A percentile compares a stretch with the other conserved stretches of the same genome.
These are phyloP conservation scores for Trichoderma sp. DNA, from an alignment of 2,329 filamentous ascomycete genomes.

Conservation along the genomic window DNA sequence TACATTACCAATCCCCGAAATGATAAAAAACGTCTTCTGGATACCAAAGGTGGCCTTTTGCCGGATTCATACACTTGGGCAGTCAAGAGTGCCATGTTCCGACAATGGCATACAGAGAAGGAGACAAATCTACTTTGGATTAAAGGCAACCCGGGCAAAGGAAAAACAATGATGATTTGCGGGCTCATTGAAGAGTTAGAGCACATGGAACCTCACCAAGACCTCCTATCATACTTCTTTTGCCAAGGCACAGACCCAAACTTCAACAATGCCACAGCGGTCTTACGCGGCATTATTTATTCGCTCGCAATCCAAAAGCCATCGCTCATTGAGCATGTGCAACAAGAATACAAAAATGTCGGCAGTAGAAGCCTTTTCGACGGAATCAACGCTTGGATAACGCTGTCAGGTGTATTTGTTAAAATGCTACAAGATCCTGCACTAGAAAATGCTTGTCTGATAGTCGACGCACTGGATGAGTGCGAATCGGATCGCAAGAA, in stretches of 20 bases:
- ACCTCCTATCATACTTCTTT: not conserved
- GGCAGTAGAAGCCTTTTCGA: not conserved
- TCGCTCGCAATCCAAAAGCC: not conserved
- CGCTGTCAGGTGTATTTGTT: rapidly evolving
- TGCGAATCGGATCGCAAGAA: not conserved
- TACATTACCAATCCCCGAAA: not conserved
- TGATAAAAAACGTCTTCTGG: not conserved
- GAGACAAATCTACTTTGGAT: not conserved
- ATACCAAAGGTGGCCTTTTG: not conserved
- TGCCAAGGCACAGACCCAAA: not conserved
- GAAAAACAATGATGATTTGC: not conserved
- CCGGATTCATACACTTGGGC: not conserved
- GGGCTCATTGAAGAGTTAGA: not conserved
- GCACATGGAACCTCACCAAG: not conserved
- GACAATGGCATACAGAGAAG: not conserved
- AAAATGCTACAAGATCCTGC: not conserved
- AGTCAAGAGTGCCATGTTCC: not conserved
- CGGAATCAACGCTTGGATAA: not conserved
- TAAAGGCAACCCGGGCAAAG: not conserved
- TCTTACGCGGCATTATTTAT: not conserved
- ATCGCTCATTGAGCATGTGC: not conserved
- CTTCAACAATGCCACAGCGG: not conserved
- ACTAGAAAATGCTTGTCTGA: not conserved
- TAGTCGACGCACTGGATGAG: not conserved
- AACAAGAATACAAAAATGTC: not conserved